Percentiles rank a stretch among this genome's conserved stretches.
phyloP scores from a whole-genome alignment of 768 basidiomycete species.

The Lactifluus volemus region DNA sequence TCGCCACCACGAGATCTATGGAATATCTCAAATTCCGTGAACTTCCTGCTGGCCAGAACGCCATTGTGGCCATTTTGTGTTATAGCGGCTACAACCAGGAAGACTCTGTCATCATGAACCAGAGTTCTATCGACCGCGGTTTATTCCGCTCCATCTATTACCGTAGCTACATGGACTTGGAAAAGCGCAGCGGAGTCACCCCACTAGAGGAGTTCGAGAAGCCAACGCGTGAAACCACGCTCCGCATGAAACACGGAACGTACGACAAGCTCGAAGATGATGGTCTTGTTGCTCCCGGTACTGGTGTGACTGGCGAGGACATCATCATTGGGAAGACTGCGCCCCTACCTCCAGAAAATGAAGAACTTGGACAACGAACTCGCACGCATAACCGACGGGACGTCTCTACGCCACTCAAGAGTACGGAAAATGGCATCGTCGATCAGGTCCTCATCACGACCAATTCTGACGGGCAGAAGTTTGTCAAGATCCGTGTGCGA shows the following conservation, averaged over 20 bases:
- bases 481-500: conserved; percentile 95
- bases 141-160: conserved; percentile 99
- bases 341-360: conserved; percentile 91
- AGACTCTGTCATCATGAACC: conserved; percentile 99
- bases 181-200: conserved; percentile 91
- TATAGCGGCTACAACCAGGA: conserved; percentile 99
- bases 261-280: conserved; percentile 98
- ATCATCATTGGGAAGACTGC: conserved; percentile 99
- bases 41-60: conserved; percentile 97
- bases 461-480: conserved; percentile 92
- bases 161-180: conserved; percentile 95
- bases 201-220: conserved; percentile 96
- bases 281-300: conserved; percentile 92
- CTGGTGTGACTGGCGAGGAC: conserved; percentile 91
- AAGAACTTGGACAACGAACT: conserved; percentile 95
- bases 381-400: conserved; percentile 88
- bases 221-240: conserved; percentile 84
- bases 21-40: conserved; percentile 98
- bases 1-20: conserved; percentile 98
- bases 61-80: conserved; percentile 95
- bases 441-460: conserved; percentile 97
- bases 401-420: conserved; percentile 95
- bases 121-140: conserved; percentile 95
- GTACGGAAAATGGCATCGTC: conserved; percentile 95
- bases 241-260: conserved; percentile 96